Evolutionary conservation across 257 asterid species (phyloP).

Genomic region (Perilla frutescens): DNA sequence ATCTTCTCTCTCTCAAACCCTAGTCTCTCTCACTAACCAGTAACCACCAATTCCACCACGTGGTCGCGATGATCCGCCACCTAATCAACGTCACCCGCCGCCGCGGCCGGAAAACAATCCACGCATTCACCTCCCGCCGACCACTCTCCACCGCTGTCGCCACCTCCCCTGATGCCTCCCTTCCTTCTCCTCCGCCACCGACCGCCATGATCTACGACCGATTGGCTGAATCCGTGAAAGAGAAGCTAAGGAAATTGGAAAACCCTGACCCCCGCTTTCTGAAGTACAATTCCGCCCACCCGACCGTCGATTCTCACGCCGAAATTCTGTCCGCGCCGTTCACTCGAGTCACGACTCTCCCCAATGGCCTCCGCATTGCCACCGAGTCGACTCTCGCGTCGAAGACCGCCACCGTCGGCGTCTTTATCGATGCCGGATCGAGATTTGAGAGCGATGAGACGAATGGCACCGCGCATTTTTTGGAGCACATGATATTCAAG

Average conservation of each 20-base stretch:
- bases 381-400: conserved; percentile 77
- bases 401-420: conserved; percentile 86
- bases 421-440: conserved; percentile 95
- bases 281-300: conserved; percentile 70
- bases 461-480: conserved; percentile 90
- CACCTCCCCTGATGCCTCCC: conserved; percentile 37
- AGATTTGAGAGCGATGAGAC: conserved; percentile 80
- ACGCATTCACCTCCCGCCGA: conserved; percentile 37
- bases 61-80: conserved; percentile 79
- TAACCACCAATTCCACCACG: conserved; percentile 13
- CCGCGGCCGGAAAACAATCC: conserved; percentile 45
- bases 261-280: conserved; percentile 78
- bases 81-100: conserved; percentile 55
- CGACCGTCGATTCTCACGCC: conserved; percentile 58
- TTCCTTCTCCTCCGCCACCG: conserved; percentile 72
- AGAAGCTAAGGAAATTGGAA: conserved; percentile 63
- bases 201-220: conserved; percentile 85
- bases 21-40: neutral
- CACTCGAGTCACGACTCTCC: conserved; percentile 83
- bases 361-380: conserved; percentile 86
- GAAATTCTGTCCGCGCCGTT: conserved; percentile 72
- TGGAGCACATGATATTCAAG: conserved; percentile 96
- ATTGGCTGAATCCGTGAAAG: conserved; percentile 70
- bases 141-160: conserved; percentile 60
- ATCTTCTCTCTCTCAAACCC: neutral